Percentiles rank a stretch among this genome's conserved stretches.
phyloP scores from a whole-genome alignment of 768 basidiomycete genomes.

The Dentipellis sp. region DNA sequence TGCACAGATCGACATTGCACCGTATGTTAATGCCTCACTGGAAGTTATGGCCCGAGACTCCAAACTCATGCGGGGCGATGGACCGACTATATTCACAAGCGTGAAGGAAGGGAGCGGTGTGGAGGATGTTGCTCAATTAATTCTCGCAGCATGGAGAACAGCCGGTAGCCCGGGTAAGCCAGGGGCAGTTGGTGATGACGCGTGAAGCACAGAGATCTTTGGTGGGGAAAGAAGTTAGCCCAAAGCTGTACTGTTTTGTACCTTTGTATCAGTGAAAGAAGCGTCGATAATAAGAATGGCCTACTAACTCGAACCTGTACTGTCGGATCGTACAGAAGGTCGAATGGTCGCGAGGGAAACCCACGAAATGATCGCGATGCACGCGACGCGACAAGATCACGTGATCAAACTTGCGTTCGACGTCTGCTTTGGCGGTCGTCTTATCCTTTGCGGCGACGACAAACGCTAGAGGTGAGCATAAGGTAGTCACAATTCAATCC shows the following conservation, averaged over 20 bases:
- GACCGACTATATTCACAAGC: conserved; percentile 87
- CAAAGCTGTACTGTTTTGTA: neutral
- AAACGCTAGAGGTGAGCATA: no score
- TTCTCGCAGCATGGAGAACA: conserved; percentile 82
- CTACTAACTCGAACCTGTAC: neutral
- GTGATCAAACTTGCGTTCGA: no score
- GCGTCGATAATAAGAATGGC: neutral
- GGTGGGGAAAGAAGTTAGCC: no score
- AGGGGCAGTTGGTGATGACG: conserved; percentile 20
- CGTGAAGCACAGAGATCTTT: neutral
- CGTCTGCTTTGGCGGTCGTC: no score
- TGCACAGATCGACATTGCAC: conserved; percentile 81
- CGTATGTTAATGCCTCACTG: conserved; percentile 86
- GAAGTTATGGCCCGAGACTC: conserved; percentile 93
- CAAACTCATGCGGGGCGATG: conserved; percentile 87
- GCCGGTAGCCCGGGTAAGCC: conserved; percentile 66
- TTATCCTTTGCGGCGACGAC: no score
- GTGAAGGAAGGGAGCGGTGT: conserved; percentile 74
- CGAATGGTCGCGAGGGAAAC: no score
- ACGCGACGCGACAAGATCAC: no score
- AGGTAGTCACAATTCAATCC: no score
- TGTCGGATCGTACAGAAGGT: neutral
- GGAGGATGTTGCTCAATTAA: conserved; percentile 69
- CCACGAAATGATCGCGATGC: no score
- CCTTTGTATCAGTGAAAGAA: neutral